These are phyloP conservation scores for Mucor lusitanicus DNA, from an alignment of 371 early-diverging fungal genomes.

Conservation along the genomic window DNA sequence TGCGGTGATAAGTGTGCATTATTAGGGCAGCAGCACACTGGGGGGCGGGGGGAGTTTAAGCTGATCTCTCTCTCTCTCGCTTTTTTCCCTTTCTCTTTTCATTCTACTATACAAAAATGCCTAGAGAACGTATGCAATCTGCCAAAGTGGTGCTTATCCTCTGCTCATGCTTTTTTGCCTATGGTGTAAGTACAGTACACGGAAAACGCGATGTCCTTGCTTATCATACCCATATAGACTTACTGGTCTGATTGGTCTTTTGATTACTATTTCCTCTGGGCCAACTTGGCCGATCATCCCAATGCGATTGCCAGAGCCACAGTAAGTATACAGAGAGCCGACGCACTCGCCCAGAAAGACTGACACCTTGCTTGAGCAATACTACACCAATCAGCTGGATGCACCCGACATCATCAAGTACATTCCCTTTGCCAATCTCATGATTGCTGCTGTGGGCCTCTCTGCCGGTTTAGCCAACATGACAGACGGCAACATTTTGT, in stretches of 20 bases:
- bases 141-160: slow-evolving; percentile 47
- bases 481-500: slow-evolving; percentile 47
- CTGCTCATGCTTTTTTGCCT: slow-evolving; percentile 54
- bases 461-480: slow-evolving; percentile 51
- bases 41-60: neutral
- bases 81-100: neutral
- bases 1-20: neutral
- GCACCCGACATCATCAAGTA: slow-evolving; percentile 50
- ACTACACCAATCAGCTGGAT: slow-evolving; percentile 40
- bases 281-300: slow-evolving; percentile 46
- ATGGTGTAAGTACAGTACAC: slow-evolving; percentile 35
- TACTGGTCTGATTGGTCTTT: slow-evolving; percentile 57
- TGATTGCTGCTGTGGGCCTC: slow-evolving; percentile 49
- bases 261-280: slow-evolving; percentile 49
- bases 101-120: neutral
- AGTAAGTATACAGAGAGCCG: slow-evolving; percentile 21
- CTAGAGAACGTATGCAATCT: slow-evolving; percentile 44
- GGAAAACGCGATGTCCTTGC: neutral
- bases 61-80: neutral
- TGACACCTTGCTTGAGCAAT: slow-evolving; percentile 23
- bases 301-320: slow-evolving; percentile 42
- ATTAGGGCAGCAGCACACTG: too few relatives aligned
- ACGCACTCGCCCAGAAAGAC: neutral
- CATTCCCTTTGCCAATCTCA: slow-evolving; percentile 45
- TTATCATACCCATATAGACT: slow-evolving; percentile 21